Percentiles rank a stretch among this genome's conserved stretches.
phyloP scores from a whole-genome alignment of 163 green algal genomes.

The Scenedesmus sp. region DNA sequence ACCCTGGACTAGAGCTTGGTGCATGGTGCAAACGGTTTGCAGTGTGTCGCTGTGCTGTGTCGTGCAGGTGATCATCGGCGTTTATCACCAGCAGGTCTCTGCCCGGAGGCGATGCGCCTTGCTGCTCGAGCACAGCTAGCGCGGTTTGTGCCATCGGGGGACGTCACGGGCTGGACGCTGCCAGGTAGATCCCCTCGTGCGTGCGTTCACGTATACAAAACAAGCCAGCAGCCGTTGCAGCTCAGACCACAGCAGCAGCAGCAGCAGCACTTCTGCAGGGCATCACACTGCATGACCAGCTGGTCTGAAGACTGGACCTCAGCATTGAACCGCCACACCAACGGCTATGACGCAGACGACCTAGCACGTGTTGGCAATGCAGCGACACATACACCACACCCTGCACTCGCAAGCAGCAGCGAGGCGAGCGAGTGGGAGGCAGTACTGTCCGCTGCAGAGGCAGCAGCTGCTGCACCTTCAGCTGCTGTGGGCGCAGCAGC shows the following conservation, averaged over 20 bases:
- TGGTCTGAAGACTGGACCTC: constrained; percentile 15
- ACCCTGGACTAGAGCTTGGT: no score
- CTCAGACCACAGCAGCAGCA: neutral
- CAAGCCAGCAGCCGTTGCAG: neutral
- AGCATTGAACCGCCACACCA: neutral
- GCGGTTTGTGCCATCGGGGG: neutral
- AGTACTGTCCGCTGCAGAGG: neutral
- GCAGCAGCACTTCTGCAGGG: neutral
- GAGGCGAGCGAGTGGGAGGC: constrained; percentile 30
- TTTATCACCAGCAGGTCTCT: no score
- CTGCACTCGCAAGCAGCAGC: neutral
- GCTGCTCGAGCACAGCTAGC: neutral
- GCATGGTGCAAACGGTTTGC: no score
- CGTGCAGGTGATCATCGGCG: no score
- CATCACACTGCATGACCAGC: neutral
- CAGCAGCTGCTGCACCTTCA: neutral
- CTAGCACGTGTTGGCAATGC: neutral
- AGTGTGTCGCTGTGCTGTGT: no score
- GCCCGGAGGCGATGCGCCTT: neutral
- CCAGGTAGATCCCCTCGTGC: no score
- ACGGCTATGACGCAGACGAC: neutral
- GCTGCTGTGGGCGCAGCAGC: neutral
- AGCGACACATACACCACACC: constrained; percentile 1
- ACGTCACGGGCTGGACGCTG: neutral
- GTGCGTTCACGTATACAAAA: neutral